These are phyloP conservation scores for Blastobotrys terrestris DNA, from an alignment of 805 yeast genomes.

Conservation along the genomic window DNA sequence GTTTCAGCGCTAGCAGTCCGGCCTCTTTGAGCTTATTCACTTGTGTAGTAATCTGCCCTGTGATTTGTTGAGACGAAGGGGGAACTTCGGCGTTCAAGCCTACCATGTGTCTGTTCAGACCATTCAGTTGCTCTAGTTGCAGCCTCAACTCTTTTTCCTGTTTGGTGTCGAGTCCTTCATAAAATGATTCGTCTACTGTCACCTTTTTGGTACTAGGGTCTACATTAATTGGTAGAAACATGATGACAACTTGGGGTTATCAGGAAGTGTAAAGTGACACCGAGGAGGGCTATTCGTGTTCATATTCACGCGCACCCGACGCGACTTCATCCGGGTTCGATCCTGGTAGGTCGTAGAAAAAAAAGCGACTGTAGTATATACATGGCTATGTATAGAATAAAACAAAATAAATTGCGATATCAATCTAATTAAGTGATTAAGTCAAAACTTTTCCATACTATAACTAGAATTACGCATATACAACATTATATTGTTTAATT, in stretches of 20 bases:
- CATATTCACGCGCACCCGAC: background rate
- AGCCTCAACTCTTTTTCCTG: constrained; percentile 19
- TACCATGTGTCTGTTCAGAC: constrained; percentile 27
- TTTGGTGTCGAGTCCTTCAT: constrained; percentile 8
- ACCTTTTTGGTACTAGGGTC: constrained; percentile 20
- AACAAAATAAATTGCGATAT: too few species aligned
- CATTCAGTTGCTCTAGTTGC: constrained; percentile 27
- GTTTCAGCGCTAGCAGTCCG: constrained; percentile 27
- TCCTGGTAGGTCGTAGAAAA: background rate
- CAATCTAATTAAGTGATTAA: too few species aligned
- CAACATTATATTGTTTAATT: too few species aligned
- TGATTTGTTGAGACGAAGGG: constrained; percentile 28
- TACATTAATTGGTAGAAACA: constrained; percentile 17
- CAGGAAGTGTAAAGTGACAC: background rate
- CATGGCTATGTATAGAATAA: too few species aligned
- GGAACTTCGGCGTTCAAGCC: constrained; percentile 31
- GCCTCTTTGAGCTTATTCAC: constrained; percentile 31
- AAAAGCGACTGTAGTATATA: too few species aligned
- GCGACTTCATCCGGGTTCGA: background rate
- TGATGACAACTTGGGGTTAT: too few species aligned
- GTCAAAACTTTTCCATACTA: too few species aligned
- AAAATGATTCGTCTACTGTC: constrained; percentile 12
- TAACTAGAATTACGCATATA: too few species aligned
- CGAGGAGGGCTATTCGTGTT: background rate
- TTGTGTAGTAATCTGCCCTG: constrained; percentile 24